These are phyloP conservation scores for Candida easanensis DNA, from an alignment of 805 yeast genomes.

Conservation along the genomic window DNA sequence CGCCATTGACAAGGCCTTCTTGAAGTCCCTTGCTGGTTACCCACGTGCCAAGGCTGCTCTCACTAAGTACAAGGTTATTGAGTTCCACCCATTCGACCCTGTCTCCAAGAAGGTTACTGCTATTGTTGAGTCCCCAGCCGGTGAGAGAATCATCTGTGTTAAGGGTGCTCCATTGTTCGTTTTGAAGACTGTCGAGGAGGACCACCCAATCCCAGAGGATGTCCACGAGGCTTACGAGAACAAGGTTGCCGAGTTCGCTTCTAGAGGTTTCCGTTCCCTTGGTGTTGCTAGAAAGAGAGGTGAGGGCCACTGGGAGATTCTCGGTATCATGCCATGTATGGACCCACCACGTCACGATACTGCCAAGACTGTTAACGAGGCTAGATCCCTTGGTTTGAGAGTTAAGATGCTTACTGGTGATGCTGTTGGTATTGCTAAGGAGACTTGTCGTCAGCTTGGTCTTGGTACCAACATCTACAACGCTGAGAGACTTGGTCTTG, in stretches of 20 bases:
- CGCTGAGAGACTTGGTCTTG: conserved; percentile 94
- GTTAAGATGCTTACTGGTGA: conserved; percentile 99
- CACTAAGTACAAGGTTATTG: conserved; percentile 90
- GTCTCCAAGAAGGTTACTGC: conserved; percentile 96
- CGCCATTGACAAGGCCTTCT: conserved; percentile 96
- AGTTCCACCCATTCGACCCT: conserved; percentile 97
- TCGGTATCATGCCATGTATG: conserved; percentile 98
- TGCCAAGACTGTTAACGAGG: conserved; percentile 90
- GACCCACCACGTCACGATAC: conserved; percentile 99
- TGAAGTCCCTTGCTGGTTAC: conserved; percentile 81
- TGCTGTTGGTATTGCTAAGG: conserved; percentile 98
- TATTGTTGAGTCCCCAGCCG: conserved; percentile 92
- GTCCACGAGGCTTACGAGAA: conserved; percentile 91
- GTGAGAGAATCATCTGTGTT: conserved; percentile 92
- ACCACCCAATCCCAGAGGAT: conserved; percentile 94
- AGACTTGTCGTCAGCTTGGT: conserved; percentile 97
- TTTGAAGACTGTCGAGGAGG: conserved; percentile 94
- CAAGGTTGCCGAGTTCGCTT: conserved; percentile 96
- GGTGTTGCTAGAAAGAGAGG: conserved; percentile 99
- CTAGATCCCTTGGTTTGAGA: conserved; percentile 86
- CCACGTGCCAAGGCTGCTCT: conserved; percentile 93
- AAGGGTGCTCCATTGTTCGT: conserved; percentile 98
- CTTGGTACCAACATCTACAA: conserved; percentile 94
- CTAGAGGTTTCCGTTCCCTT: conserved; percentile 97
- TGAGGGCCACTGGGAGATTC: conserved; percentile 96